phyloP scores from a whole-genome alignment of 2,329 filamentous ascomycete species.

The Remersonia thermophila region DNA sequence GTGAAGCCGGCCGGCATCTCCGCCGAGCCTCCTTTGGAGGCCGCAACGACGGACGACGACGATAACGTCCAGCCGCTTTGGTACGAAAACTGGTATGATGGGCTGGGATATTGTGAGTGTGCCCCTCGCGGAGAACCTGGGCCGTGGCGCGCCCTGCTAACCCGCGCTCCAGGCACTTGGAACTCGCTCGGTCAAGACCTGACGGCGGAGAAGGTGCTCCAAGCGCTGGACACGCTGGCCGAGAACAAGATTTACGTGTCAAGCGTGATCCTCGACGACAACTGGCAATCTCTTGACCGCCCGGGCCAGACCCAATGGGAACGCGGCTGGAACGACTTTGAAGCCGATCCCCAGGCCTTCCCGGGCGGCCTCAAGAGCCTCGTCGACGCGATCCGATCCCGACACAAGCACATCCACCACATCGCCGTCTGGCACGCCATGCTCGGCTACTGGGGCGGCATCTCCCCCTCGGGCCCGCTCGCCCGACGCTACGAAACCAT shows the following conservation, averaged over 20 bases:
- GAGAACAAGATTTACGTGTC: slow-evolving; percentile 63
- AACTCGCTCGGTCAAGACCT: slow-evolving; percentile 78
- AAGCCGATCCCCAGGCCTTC: slow-evolving; percentile 70
- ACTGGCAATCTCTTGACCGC: slow-evolving; percentile 65
- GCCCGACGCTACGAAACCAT: slow-evolving; percentile 68
- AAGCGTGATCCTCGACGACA: slow-evolving; percentile 91
- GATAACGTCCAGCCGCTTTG: slow-evolving; percentile 46
- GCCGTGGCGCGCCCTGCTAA: not conserved
- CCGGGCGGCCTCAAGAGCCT: slow-evolving; percentile 66
- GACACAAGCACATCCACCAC: slow-evolving; percentile 62
- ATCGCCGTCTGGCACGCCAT: slow-evolving; percentile 93
- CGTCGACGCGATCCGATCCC: slow-evolving; percentile 54
- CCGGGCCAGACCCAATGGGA: slow-evolving; percentile 43
- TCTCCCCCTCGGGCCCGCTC: slow-evolving; percentile 62
- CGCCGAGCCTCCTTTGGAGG: slow-evolving; percentile 28
- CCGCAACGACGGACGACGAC: slow-evolving; percentile 27
- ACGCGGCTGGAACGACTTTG: slow-evolving; percentile 67
- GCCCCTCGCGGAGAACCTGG: not conserved
- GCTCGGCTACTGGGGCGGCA: slow-evolving; percentile 79
- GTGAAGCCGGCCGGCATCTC: slow-evolving; percentile 33
- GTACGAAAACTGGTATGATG: slow-evolving; percentile 84
- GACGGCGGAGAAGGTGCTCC: slow-evolving; percentile 65
- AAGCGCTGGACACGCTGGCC: slow-evolving; percentile 60
- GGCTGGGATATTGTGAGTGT: slow-evolving; percentile 68
- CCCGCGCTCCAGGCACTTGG: slow-evolving; percentile 61